Evolutionary conservation across 768 basidiomycete genomes (phyloP).

Genomic region (Gloeopeniophorella convolvens): DNA sequence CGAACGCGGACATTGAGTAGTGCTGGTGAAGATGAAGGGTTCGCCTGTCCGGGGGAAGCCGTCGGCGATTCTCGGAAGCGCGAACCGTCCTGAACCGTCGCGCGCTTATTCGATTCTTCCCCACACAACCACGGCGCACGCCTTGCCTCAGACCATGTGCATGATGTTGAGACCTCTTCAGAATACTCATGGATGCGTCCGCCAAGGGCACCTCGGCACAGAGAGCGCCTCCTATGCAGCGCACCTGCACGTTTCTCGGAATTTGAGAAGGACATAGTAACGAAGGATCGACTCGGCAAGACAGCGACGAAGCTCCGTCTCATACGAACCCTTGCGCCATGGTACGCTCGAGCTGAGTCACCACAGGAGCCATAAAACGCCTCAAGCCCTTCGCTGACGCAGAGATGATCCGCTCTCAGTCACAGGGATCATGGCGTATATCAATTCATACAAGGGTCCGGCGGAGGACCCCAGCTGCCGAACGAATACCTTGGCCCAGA

Average conservation of each 20-base stretch:
- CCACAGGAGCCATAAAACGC: background rate
- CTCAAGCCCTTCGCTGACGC: background rate
- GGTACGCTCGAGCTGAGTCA: background rate
- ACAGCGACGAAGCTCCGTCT: too few species aligned
- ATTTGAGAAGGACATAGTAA: too few species aligned
- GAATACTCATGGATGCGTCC: too few species aligned
- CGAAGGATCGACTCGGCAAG: too few species aligned
- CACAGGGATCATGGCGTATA: constrained; percentile 10
- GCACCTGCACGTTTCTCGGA: too few species aligned
- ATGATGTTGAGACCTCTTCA: too few species aligned
- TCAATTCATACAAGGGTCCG: constrained; percentile 9
- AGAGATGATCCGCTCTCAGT: background rate
- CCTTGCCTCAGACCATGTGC: too few species aligned
- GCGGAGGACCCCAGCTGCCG: constrained; percentile 8
- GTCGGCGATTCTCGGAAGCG: background rate
- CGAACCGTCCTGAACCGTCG: background rate
- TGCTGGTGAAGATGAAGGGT: background rate
- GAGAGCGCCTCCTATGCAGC: too few species aligned
- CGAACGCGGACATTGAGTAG: background rate
- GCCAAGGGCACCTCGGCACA: too few species aligned
- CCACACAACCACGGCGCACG: too few species aligned
- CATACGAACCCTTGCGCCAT: too few species aligned
- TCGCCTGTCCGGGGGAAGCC: background rate
- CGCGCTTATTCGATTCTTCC: too few species aligned
- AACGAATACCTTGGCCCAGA: constrained; percentile 21